Conservation (phyloP, 371 early-diverging fungal species). For the Dichotomocladium elegans region DNA sequence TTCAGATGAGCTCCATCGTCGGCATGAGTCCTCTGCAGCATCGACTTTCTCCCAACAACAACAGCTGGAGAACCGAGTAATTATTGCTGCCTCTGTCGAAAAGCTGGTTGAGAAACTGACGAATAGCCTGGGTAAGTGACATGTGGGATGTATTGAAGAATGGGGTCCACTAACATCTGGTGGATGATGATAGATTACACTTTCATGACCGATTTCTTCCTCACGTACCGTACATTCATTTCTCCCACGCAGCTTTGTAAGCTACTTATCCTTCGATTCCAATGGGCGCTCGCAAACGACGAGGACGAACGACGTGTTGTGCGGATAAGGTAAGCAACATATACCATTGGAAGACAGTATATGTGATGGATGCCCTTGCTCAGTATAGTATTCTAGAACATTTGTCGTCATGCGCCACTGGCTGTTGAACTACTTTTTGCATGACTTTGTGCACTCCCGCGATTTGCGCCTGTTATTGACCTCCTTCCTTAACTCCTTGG, state of each 20-base stretch:
- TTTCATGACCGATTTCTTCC: conserved; percentile 68
- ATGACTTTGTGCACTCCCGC: conserved; percentile 55
- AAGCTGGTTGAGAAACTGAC: conserved; percentile 63
- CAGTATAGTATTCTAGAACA: conserved; percentile 27
- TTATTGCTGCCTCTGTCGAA: conserved; percentile 62
- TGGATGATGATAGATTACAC: conserved; percentile 48
- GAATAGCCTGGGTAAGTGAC: conserved; percentile 46
- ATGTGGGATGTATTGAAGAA: background rate
- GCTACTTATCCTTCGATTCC: conserved; percentile 56
- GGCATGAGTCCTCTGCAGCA: conserved; percentile 2
- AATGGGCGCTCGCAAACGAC: conserved; percentile 56
- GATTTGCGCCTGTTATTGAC: conserved; percentile 42
- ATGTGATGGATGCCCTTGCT: background rate
- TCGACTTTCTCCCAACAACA: conserved; percentile 3
- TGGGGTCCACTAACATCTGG: background rate
- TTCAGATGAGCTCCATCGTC: background rate
- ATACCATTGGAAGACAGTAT: background rate
- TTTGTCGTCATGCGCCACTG: conserved; percentile 68
- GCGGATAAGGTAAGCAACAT: conserved; percentile 57
- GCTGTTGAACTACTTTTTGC: conserved; percentile 63
- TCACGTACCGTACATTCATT: conserved; percentile 65
- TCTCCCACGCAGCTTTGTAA: conserved; percentile 54
- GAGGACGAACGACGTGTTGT: conserved; percentile 54
- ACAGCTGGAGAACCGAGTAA: conserved; percentile 9
- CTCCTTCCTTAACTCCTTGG: conserved; percentile 38